A percentile compares a stretch with the other conserved stretches of the same genome.
phyloP scores from a whole-genome alignment of 257 asterid species.

The Solanum peruvianum region DNA sequence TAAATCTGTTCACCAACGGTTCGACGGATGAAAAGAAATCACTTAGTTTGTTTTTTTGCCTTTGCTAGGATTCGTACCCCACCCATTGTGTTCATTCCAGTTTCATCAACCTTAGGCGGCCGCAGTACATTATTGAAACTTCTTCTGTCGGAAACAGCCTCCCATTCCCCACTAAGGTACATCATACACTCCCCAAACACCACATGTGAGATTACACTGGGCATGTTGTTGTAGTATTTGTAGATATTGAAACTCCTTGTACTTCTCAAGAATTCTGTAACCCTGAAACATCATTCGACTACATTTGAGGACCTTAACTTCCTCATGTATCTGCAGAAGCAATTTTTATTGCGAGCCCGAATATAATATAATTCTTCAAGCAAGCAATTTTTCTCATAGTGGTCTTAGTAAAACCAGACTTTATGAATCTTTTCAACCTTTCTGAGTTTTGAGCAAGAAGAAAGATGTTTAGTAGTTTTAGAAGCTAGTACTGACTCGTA shows the following conservation, averaged over 20 bases:
- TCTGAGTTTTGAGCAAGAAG: neutral
- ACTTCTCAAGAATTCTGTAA: neutral
- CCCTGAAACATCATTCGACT: neutral
- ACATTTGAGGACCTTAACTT: neutral
- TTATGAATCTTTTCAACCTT: neutral
- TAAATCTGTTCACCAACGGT: neutral
- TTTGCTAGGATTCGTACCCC: neutral
- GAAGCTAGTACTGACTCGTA: conserved; percentile 1
- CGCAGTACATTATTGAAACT: neutral
- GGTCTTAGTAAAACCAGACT: neutral
- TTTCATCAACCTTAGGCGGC: neutral
- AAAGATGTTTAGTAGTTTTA: neutral
- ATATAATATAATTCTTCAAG: neutral
- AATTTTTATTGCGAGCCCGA: neutral
- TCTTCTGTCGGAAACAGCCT: neutral
- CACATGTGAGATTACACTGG: neutral
- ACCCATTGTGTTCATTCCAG: neutral
- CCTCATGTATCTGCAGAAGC: neutral
- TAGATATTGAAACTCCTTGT: neutral
- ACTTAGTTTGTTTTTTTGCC: neutral
- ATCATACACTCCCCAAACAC: neutral
- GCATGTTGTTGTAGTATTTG: neutral
- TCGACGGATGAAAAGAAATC: neutral
- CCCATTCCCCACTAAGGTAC: neutral
- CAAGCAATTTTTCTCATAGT: neutral